Base-by-base conservation (phyloP, 1,284 basidiomycete genomes). In the Sanguinoderma infundibulare region DNA sequence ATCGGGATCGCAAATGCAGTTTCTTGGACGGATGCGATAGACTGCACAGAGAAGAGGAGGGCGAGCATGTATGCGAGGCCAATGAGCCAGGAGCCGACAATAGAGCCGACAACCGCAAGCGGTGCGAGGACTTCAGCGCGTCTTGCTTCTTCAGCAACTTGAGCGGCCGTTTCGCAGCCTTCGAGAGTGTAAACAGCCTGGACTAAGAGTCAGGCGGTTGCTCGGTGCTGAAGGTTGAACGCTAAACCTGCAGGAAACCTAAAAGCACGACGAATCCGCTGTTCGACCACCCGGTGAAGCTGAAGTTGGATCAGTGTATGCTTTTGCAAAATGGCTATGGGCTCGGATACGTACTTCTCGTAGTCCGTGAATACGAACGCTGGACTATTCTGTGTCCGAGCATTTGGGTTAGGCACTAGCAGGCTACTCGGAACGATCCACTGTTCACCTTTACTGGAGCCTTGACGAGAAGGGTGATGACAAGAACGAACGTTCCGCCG, bases 101-200 rank as follows among this genome's bases (percentile, higher is more conserved):
- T 84, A 69, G 79, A 82, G 36, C 78, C 80, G 30, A 86, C 81
- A 39, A 87, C 81, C 12, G 83, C 85, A 38, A 85, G 73, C 5
- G 85, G 85, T 0, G 85, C 83, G 24, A 87, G 81, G 52, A 84
- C 63, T 59, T 85, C 83, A 0, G 85, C 85, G 44, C 82, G 81
- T 50, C 79, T 74, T 28, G 85, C 84, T 72, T 87, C 85, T 71
- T 87, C 85, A 5, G 85, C 85, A 7, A 86, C 80, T 71, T 87
- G 85, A 26, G 85, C 85, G 38, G 85, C 85, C 5, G 85, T 87
- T 70, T 86, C 85, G 69, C 85, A 86, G 20, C 85, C 85, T 73
- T 86, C 85, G 26, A 87, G 78, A 0, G 85, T 85, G 67, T 87
- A 87, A 5, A 87, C 85, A 3, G 85, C 85, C 79, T 86, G 84